Conservation (phyloP, 352 stramenopile species). For the Phytophthora vignae region DNA sequence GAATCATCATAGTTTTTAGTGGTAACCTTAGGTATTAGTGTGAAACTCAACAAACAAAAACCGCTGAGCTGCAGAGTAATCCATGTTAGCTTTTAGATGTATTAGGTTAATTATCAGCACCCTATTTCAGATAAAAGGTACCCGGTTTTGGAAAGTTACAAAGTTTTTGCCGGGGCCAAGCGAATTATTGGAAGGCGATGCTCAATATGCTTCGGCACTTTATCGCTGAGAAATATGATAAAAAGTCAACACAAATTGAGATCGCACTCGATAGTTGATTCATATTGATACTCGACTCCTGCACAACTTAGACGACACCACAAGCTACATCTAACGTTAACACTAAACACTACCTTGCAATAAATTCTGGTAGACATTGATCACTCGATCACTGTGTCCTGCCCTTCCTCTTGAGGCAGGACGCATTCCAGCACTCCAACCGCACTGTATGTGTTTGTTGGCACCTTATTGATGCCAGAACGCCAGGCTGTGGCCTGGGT, state of each 20-base stretch:
- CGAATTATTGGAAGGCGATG: too few species aligned
- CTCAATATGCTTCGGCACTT: too few species aligned
- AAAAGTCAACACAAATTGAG: too few species aligned
- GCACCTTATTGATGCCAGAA: slow-evolving; percentile 12
- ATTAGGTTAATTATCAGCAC: too few species aligned
- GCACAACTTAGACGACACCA: background rate
- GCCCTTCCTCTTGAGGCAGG: background rate
- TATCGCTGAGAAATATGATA: background rate
- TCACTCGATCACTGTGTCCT: background rate
- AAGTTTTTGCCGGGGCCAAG: too few species aligned
- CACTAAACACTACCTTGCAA: background rate
- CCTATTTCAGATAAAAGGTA: too few species aligned
- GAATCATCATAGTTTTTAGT: too few species aligned
- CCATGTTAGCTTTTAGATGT: too few species aligned
- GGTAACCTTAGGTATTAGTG: too few species aligned
- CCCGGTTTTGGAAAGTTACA: too few species aligned
- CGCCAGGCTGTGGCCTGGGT: slow-evolving; percentile 16
- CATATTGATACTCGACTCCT: background rate
- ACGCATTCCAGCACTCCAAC: slow-evolving; percentile 22
- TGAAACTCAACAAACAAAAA: too few species aligned
- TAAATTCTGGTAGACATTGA: background rate
- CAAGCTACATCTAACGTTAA: background rate
- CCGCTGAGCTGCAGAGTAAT: too few species aligned
- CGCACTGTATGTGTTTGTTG: slow-evolving; percentile 1
- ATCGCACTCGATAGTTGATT: background rate